phyloP scores from a whole-genome alignment of 2,329 filamentous ascomycete genomes.

The Knufia petricola region DNA sequence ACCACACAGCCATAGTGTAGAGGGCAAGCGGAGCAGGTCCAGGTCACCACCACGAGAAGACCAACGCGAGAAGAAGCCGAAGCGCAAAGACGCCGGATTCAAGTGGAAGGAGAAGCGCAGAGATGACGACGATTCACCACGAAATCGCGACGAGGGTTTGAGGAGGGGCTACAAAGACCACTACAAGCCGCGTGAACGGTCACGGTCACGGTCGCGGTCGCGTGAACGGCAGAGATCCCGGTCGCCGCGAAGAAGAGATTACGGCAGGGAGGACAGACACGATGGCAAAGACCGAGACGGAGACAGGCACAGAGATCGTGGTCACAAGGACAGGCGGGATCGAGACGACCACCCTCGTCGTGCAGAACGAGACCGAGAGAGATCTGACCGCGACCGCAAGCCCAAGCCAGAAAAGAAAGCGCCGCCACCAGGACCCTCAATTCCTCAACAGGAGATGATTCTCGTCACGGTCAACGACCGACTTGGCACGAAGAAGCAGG shows the following conservation, averaged over 20 bases:
- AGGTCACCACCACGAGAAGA: constrained; percentile 34
- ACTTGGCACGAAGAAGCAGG: constrained; percentile 89
- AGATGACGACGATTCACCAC: constrained; percentile 35
- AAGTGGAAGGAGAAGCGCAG: constrained; percentile 42
- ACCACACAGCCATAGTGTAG: background rate
- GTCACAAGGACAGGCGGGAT: constrained; percentile 15
- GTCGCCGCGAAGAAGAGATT: background rate
- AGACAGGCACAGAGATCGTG: constrained; percentile 12
- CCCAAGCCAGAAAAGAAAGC: constrained; percentile 28
- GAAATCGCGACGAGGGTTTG: constrained; percentile 38
- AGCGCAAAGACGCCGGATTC: constrained; percentile 37
- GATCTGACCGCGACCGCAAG: constrained; percentile 23
- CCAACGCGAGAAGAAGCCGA: constrained; percentile 28
- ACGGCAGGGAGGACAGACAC: background rate
- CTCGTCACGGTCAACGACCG: constrained; percentile 89
- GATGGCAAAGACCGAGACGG: constrained; percentile 28
- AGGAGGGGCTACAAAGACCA: constrained; percentile 44
- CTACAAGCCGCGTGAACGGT: constrained; percentile 27
- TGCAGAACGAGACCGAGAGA: constrained; percentile 19
- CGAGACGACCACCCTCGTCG: constrained; percentile 2
- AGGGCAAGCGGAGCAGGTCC: background rate
- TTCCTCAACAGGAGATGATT: constrained; percentile 71
- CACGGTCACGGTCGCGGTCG: constrained; percentile 30
- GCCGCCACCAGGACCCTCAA: constrained; percentile 27
- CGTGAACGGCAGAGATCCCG: background rate